Conservation (phyloP, 768 basidiomycete species). For the Inosperma sp. region DNA sequence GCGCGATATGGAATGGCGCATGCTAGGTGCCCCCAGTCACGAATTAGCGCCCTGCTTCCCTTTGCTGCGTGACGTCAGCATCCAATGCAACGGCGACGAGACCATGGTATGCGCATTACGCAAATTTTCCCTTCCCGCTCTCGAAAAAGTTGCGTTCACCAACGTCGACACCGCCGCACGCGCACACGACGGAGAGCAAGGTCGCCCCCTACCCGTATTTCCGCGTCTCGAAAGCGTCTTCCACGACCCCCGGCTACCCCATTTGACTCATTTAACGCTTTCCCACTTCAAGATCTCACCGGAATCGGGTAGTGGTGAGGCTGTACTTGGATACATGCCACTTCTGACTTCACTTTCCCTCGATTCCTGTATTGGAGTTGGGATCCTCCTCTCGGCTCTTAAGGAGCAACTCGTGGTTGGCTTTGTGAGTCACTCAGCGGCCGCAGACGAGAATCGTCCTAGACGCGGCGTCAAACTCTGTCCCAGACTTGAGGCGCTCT, state of each 20-base stretch:
- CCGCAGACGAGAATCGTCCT: slow-evolving; percentile 5
- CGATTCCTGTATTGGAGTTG: slow-evolving; percentile 42
- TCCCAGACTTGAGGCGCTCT: slow-evolving; percentile 46
- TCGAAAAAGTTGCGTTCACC: slow-evolving; percentile 42
- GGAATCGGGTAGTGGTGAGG: slow-evolving; percentile 33
- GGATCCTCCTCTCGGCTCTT: slow-evolving; percentile 37
- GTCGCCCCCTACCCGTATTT: slow-evolving; percentile 29
- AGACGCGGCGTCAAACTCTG: slow-evolving; percentile 43
- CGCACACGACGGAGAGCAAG: slow-evolving; percentile 18
- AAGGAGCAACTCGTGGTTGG: slow-evolving; percentile 31
- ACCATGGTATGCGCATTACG: slow-evolving; percentile 35
- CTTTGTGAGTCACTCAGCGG: slow-evolving; percentile 1
- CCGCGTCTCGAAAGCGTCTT: slow-evolving; percentile 50
- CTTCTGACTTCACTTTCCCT: slow-evolving; percentile 44
- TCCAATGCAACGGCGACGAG: slow-evolving; percentile 41
- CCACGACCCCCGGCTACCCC: slow-evolving; percentile 50
- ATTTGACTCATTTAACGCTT: slow-evolving; percentile 48
- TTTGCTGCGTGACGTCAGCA: slow-evolving; percentile 38
- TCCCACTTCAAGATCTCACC: slow-evolving; percentile 41
- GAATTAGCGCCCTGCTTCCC: slow-evolving; percentile 22
- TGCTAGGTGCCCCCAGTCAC: not conserved
- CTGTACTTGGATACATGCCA: slow-evolving; percentile 51
- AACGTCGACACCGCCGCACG: slow-evolving; percentile 30
- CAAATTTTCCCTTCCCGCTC: slow-evolving; percentile 41
- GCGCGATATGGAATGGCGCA: not conserved